A percentile compares a stretch with the other conserved stretches of the same genome.
Evolutionary conservation across 75 land plant genomes (phyloP).

Genomic region (Pseudotsuga menziesii): DNA sequence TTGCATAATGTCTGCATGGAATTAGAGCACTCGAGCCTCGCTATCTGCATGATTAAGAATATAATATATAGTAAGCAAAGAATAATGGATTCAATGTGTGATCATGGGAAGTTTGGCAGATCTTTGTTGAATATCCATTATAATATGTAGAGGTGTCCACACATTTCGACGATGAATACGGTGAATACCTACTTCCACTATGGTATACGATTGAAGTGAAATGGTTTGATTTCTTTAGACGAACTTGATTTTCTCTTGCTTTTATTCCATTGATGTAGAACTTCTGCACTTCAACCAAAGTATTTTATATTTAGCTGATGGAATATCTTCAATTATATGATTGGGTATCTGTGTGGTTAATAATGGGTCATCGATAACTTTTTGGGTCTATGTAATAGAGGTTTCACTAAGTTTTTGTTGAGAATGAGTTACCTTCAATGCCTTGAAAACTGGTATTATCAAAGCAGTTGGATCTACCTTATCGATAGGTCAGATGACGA

Average conservation of each 20-base stretch:
- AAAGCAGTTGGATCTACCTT: constrained; percentile 47
- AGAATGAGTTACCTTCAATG: constrained; percentile 74
- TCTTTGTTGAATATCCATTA: not conserved
- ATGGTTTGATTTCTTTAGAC: too few relatives aligned
- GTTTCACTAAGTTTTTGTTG: constrained; percentile 59
- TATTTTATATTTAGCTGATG: not conserved
- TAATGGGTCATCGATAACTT: not conserved
- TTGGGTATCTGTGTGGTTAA: not conserved
- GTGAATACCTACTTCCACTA: too few relatives aligned
- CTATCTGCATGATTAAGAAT: too few relatives aligned
- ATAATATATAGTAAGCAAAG: too few relatives aligned
- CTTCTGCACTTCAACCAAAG: not conserved
- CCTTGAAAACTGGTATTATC: constrained; percentile 39
- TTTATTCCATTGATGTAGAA: not conserved
- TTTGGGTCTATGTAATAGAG: constrained; percentile 25
- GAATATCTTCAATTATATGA: not conserved
- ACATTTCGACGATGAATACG: too few relatives aligned
- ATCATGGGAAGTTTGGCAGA: not conserved
- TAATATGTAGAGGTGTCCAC: not conserved
- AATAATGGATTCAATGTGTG: not conserved
- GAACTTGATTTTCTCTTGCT: not conserved
- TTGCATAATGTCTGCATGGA: not conserved
- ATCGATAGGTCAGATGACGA: constrained; percentile 39
- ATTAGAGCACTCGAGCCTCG: not conserved
- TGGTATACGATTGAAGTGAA: too few relatives aligned